These are phyloP conservation scores for Durio zibethinus DNA, from an alignment of 345 rosid genomes.

Conservation along the genomic window DNA sequence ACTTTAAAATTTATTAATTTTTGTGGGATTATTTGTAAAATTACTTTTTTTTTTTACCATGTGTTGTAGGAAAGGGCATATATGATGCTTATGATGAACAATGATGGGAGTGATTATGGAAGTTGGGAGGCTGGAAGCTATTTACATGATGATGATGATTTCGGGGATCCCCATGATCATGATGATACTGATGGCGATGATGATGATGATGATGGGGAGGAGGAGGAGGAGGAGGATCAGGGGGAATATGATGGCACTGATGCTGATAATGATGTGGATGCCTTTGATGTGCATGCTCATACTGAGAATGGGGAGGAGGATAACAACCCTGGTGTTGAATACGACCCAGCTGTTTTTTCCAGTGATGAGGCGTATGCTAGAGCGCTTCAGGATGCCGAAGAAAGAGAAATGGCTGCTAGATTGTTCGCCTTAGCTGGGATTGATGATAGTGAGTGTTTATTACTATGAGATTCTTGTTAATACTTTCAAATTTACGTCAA, in stretches of 20 bases:
- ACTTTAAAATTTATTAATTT: not conserved
- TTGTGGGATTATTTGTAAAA: not conserved
- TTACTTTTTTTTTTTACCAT: not conserved
- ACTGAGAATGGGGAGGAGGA: conserved; percentile 34
- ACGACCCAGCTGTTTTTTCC: conserved; percentile 49
- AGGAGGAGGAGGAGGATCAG: conserved; percentile 29
- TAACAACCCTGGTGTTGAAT: conserved; percentile 33
- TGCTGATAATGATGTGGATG: conserved; percentile 52
- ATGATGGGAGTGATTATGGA: conserved; percentile 69
- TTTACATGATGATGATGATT: conserved; percentile 57
- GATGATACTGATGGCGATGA: conserved; percentile 35
- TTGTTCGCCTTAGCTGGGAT: conserved; percentile 73
- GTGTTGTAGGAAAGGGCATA: conserved; percentile 74
- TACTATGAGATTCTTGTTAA: conserved; percentile 2
- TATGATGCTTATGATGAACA: conserved; percentile 75
- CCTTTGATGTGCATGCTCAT: conserved; percentile 50
- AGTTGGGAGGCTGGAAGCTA: conserved; percentile 83
- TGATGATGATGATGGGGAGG: conserved; percentile 46
- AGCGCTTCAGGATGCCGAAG: conserved; percentile 93
- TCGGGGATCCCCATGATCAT: conserved; percentile 48
- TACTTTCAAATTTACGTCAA: conserved; percentile 5
- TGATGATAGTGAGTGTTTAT: conserved; percentile 45
- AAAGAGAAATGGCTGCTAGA: conserved; percentile 77
- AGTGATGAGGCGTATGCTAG: conserved; percentile 92
- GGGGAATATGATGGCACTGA: conserved; percentile 38